Conservation (phyloP, 2,329 filamentous ascomycete species). For the Drechslerella coelobrocha region DNA sequence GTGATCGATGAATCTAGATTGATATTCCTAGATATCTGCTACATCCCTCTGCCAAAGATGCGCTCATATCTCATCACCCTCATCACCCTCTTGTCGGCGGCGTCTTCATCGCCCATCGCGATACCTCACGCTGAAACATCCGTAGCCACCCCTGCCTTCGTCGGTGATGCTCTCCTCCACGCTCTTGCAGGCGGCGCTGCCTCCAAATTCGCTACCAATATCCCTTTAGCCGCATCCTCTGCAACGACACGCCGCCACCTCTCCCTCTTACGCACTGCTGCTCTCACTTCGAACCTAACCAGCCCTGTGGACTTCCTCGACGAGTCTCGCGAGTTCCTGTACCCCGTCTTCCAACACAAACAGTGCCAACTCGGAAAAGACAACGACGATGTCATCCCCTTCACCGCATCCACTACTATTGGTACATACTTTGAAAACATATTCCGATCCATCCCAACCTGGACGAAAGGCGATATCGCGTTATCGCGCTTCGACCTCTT, state of each 20-base stretch:
- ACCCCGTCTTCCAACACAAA: slow-evolving; percentile 24
- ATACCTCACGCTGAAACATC: neutral
- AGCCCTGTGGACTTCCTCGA: slow-evolving; percentile 19
- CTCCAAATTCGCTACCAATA: slow-evolving; percentile 17
- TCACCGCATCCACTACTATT: slow-evolving; percentile 11
- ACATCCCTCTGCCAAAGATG: no score
- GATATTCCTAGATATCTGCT: no score
- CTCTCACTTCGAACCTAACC: slow-evolving; percentile 6
- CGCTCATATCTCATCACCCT: neutral
- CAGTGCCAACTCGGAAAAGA: slow-evolving; percentile 34
- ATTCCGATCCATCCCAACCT: slow-evolving; percentile 29
- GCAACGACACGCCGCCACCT: slow-evolving; percentile 11
- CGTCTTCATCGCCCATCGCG: neutral
- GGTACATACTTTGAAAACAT: slow-evolving; percentile 19
- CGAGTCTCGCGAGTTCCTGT: slow-evolving; percentile 15
- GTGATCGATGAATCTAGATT: no score
- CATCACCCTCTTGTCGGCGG: slow-evolving; percentile 2
- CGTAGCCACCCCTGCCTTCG: neutral
- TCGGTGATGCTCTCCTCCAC: slow-evolving; percentile 17
- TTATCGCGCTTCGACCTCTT: slow-evolving; percentile 47
- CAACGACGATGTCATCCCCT: slow-evolving; percentile 19
- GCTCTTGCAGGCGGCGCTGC: neutral
- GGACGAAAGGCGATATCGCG: slow-evolving; percentile 15
- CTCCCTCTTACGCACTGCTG: slow-evolving; percentile 16
- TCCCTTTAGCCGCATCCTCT: slow-evolving; percentile 4